Evolutionary conservation across 2,329 filamentous ascomycete genomes (phyloP).

Genomic region (Ophiostoma fasciatum): DNA sequence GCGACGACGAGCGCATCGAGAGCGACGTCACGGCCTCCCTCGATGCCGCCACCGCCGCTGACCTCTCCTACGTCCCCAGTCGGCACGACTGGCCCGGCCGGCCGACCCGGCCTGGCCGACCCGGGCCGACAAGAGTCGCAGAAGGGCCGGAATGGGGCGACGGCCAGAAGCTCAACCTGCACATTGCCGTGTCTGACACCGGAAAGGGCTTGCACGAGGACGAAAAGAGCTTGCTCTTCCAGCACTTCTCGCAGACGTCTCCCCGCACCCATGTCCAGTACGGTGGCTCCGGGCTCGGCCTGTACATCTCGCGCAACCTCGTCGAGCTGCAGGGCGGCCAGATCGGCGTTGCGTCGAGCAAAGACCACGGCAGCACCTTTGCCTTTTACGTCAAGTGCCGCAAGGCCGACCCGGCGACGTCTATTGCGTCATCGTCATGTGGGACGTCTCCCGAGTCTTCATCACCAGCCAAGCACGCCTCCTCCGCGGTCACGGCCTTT

Average conservation of each 20-base stretch:
- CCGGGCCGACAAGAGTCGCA: too few species aligned
- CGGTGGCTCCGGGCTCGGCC: conserved; percentile 59
- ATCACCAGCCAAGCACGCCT: conserved; percentile 12
- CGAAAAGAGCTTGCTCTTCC: conserved; percentile 60
- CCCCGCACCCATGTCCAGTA: conserved; percentile 65
- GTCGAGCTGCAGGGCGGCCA: conserved; percentile 66
- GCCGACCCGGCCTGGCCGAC: too few species aligned
- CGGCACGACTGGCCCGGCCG: conserved; percentile 15
- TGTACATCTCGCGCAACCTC: conserved; percentile 64
- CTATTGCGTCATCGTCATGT: too few species aligned
- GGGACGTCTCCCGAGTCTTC: too few species aligned
- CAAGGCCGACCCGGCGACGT: conserved; percentile 25
- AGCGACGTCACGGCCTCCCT: background rate
- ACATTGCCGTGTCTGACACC: conserved; percentile 58
- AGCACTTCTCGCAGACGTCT: conserved; percentile 64
- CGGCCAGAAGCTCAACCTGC: conserved; percentile 56
- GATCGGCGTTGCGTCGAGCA: conserved; percentile 54
- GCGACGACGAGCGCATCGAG: background rate
- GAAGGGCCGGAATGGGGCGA: conserved; percentile 52
- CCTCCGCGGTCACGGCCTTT: background rate
- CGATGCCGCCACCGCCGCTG: conserved; percentile 13
- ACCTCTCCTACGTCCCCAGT: conserved; percentile 35
- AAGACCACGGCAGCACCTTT: conserved; percentile 58
- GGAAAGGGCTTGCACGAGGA: conserved; percentile 54
- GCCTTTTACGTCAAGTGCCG: conserved; percentile 61